Evolutionary conservation across 2,329 filamentous ascomycete species (phyloP).

Genomic region (Fusarium falciforme): DNA sequence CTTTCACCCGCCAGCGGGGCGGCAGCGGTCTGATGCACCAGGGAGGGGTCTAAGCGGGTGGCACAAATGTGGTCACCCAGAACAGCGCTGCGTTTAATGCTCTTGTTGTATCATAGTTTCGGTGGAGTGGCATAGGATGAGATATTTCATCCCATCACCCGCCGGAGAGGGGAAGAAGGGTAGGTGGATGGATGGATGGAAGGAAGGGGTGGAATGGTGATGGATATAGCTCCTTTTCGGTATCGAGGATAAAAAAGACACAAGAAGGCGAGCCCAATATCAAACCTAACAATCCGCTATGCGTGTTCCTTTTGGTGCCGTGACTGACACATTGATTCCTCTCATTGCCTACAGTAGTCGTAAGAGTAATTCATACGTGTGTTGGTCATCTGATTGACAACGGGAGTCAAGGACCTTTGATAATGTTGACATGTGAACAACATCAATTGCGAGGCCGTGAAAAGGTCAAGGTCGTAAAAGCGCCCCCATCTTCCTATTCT

Average conservation of each 20-base stretch:
- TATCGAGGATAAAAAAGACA: conserved; percentile 10
- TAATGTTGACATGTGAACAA: neutral
- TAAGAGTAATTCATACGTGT: neutral
- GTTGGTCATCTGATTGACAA: neutral
- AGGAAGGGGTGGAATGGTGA: neutral
- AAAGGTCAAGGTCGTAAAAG: conserved; percentile 24
- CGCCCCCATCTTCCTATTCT: conserved; percentile 20
- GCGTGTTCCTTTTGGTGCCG: neutral
- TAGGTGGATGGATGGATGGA: neutral
- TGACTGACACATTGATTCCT: neutral
- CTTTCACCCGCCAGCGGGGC: neutral
- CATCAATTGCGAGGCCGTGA: conserved; percentile 37
- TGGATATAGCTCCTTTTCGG: conserved; percentile 10
- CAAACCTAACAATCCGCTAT: neutral
- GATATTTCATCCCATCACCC: neutral
- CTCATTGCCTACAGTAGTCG: neutral
- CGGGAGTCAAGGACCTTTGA: neutral
- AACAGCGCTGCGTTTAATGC: conserved; percentile 13
- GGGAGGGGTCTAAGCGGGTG: neutral
- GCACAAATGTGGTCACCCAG: neutral
- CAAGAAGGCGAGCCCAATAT: conserved; percentile 24
- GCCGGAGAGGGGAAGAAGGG: conserved; percentile 1
- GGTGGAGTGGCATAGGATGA: conserved; percentile 1
- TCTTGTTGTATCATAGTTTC: conserved; percentile 35
- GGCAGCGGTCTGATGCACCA: conserved; percentile 5